Percentiles rank a stretch among this genome's conserved stretches.
phyloP scores from a whole-genome alignment of 2,329 filamentous ascomycete genomes.

The Aureobasidium sp. region DNA sequence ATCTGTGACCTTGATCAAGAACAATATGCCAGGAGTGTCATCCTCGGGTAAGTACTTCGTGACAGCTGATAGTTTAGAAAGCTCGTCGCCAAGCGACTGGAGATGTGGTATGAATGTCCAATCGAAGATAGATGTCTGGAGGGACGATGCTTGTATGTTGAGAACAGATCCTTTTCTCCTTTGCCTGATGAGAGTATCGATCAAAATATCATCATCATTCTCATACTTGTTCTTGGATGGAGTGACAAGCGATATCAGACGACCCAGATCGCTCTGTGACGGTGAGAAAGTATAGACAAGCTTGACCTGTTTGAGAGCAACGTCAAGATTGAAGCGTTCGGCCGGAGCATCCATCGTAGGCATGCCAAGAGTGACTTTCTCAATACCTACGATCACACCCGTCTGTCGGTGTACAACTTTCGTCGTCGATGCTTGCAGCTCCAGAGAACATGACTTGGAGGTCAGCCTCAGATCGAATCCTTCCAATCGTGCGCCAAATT shows the following conservation, averaged over 20 bases:
- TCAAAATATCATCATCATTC: constrained; percentile 84
- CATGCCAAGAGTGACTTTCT: constrained; percentile 64
- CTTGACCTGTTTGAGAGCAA: constrained; percentile 59
- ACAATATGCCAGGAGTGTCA: constrained; percentile 81
- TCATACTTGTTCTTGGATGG: constrained; percentile 89
- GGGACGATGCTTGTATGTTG: constrained; percentile 58
- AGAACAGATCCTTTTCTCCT: constrained; percentile 79
- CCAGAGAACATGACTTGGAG: constrained; percentile 68
- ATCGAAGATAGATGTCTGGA: constrained; percentile 57
- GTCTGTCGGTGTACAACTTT: constrained; percentile 72
- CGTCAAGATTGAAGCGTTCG: constrained; percentile 26
- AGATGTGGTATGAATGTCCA: constrained; percentile 61
- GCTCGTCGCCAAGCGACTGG: constrained; percentile 65
- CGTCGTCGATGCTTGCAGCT: constrained; percentile 70
- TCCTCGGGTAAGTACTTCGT: constrained; percentile 95
- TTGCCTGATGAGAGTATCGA: constrained; percentile 84
- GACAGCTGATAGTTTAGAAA: constrained; percentile 76
- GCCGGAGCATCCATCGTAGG: constrained; percentile 53
- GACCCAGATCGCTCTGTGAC: constrained; percentile 71
- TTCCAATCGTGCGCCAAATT: constrained; percentile 69
- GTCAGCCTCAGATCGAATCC: constrained; percentile 70
- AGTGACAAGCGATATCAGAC: constrained; percentile 76
- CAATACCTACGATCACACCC: constrained; percentile 65
- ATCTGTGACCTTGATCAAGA: constrained; percentile 58
- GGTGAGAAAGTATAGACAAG: constrained; percentile 68